Evolutionary conservation across 169 alveolate genomes (phyloP).

Genomic region (Besnoitia besnoiti): DNA sequence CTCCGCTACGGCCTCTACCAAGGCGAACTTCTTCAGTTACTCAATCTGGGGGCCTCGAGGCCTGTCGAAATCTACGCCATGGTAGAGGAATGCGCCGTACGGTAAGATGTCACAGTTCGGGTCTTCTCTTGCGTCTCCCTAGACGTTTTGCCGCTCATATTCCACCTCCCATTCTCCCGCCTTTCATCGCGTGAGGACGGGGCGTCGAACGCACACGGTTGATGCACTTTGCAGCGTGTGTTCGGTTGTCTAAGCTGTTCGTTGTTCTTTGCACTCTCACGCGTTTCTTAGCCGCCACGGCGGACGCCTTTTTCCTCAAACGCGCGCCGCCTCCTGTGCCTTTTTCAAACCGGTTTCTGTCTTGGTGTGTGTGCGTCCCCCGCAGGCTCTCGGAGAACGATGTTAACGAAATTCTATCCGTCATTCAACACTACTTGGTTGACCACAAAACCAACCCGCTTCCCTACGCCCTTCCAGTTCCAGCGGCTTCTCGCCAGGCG

Average conservation of each 20-base stretch:
- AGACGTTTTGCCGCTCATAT: no score
- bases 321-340: background rate
- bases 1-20: slow-evolving; percentile 8
- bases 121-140: background rate
- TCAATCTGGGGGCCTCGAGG: background rate
- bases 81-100: background rate
- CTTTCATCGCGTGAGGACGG: no score
- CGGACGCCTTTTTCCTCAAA: no score
- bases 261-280: no score
- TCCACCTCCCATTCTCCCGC: no score
- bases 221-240: no score
- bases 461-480: background rate
- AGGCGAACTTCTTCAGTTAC: background rate
- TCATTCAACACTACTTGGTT: background rate
- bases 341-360: background rate
- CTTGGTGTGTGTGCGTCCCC: background rate
- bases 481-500: background rate
- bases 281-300: no score
- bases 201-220: no score
- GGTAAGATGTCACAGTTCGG: background rate
- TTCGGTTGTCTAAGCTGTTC: no score
- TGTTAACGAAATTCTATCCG: background rate
- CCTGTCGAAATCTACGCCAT: slow-evolving; percentile 36
- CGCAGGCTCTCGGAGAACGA: background rate
- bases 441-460: background rate